A percentile compares a stretch with the other conserved stretches of the same genome.
phyloP scores from a whole-genome alignment of 495 filamentous ascomycete species.

The Talaromyces adpressus region DNA sequence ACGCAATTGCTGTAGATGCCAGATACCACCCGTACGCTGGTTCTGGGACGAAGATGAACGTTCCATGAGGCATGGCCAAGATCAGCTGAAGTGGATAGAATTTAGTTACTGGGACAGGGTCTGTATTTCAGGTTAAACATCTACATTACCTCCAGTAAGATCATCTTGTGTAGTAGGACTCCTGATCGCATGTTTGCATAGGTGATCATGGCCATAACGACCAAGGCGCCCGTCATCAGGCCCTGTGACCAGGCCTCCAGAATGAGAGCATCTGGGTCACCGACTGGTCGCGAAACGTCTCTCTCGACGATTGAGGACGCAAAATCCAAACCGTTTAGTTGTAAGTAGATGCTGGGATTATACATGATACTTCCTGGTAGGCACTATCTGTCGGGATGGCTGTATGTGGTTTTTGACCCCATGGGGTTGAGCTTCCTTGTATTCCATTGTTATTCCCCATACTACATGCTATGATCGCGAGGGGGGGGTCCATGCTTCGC shows the following conservation, averaged over 20 bases:
- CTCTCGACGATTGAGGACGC: background rate
- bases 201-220: conserved; percentile 23
- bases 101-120: background rate
- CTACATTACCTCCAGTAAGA: conserved; percentile 22
- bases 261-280: conserved; percentile 17
- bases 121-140: background rate
- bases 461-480: background rate
- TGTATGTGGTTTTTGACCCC: background rate
- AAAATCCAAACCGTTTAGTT: background rate
- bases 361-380: conserved; percentile 2
- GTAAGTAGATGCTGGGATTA: background rate
- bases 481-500: conserved; percentile 2
- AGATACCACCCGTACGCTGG: conserved; percentile 41
- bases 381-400: background rate
- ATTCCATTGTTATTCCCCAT: conserved; percentile 2
- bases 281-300: background rate
- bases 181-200: conserved; percentile 22
- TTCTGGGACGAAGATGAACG: conserved; percentile 35
- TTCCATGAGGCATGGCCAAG: conserved; percentile 30
- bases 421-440: conserved; percentile 1
- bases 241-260: conserved; percentile 29
- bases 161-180: conserved; percentile 26
- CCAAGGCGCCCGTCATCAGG: conserved; percentile 22
- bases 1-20: conserved; percentile 33
- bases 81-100: background rate